Evolutionary conservation across 495 filamentous ascomycete genomes (phyloP).

Genomic region (Penicillium arizonense): DNA sequence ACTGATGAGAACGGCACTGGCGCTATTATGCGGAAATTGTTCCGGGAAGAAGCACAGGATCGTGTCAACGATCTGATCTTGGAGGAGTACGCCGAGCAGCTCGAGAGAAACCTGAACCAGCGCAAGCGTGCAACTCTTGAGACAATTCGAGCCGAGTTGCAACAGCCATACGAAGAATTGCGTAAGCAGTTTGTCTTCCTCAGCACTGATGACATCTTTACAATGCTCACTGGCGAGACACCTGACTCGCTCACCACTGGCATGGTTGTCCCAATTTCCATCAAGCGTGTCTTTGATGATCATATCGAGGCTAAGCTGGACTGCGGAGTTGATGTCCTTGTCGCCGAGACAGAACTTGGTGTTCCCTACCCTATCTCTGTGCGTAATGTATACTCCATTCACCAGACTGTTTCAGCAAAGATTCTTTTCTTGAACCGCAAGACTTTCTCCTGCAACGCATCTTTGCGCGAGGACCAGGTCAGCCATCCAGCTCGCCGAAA

Average conservation of each 20-base stretch:
- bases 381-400: constrained; percentile 59
- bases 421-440: constrained; percentile 81
- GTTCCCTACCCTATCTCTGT: constrained; percentile 57
- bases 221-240: constrained; percentile 95
- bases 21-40: constrained; percentile 87
- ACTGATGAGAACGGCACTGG: constrained; percentile 81
- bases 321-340: constrained; percentile 87
- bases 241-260: constrained; percentile 74
- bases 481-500: constrained; percentile 64
- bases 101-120: constrained; percentile 89
- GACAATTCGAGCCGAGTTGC: constrained; percentile 90
- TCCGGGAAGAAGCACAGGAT: constrained; percentile 87
- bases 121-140: constrained; percentile 95
- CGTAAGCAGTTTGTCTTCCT: constrained; percentile 75
- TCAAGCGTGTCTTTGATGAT: constrained; percentile 84
- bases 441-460: constrained; percentile 74
- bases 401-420: constrained; percentile 86
- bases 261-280: constrained; percentile 88
- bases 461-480: constrained; percentile 76
- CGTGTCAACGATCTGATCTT: constrained; percentile 95
- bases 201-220: constrained; percentile 80
- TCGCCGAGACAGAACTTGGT: constrained; percentile 70
- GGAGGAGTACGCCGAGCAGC: constrained; percentile 94
- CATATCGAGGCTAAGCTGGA: constrained; percentile 91
- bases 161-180: constrained; percentile 90